Evolutionary conservation across 352 stramenopile species (phyloP).

Genomic region (Globisporangium polare): DNA sequence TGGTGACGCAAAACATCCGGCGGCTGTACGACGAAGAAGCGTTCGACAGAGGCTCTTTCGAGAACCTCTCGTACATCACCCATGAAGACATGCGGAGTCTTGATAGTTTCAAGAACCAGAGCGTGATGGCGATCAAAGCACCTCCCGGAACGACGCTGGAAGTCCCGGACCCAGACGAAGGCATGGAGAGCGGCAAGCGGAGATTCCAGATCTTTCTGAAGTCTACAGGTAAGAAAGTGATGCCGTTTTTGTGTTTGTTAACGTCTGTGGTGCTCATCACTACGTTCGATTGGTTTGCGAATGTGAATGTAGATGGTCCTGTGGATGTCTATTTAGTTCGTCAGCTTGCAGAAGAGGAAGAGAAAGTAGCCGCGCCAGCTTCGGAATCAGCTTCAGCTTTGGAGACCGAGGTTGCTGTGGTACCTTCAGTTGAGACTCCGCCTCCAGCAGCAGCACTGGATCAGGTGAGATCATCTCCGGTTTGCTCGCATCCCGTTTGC

Average conservation of each 20-base stretch:
- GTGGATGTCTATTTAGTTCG: conserved; percentile 91
- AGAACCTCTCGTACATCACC: conserved; percentile 83
- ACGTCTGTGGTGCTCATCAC: not conserved
- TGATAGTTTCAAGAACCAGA: conserved; percentile 83
- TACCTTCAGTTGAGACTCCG: conserved; percentile 17
- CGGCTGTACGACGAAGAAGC: conserved; percentile 81
- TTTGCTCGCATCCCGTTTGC: not conserved
- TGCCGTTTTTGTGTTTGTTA: not conserved
- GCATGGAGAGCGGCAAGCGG: conserved; percentile 84
- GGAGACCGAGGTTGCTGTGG: conserved; percentile 2
- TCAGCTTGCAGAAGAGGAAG: conserved; percentile 41
- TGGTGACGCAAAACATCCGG: conserved; percentile 76
- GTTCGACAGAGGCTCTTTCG: conserved; percentile 69
- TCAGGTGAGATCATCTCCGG: conserved; percentile 31
- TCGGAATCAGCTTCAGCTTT: not conserved
- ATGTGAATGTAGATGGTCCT: conserved; percentile 55
- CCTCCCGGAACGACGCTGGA: conserved; percentile 92
- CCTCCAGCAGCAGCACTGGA: conserved; percentile 43
- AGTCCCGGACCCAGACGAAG: conserved; percentile 93
- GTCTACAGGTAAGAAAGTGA: conserved; percentile 55
- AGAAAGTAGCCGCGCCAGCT: conserved; percentile 20
- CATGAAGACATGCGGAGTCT: conserved; percentile 87
- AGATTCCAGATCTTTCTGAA: conserved; percentile 95
- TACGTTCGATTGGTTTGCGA: not conserved
- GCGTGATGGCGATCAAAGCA: conserved; percentile 93